These are phyloP conservation scores for Fusarium chlamydosporum DNA, from an alignment of 2,329 filamentous ascomycete genomes.

Conservation along the genomic window DNA sequence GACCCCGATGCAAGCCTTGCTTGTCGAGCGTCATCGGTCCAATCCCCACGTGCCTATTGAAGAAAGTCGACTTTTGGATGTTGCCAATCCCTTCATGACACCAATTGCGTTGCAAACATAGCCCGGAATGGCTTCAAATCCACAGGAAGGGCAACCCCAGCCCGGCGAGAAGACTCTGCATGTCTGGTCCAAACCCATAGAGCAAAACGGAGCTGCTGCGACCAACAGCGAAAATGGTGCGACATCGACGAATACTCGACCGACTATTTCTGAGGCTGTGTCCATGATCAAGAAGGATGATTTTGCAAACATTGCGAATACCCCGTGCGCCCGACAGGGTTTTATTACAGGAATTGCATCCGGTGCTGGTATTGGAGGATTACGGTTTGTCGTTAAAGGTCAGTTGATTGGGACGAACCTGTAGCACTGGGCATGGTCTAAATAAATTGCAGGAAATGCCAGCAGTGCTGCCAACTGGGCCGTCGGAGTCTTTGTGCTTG, in stretches of 20 bases:
- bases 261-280: constrained; percentile 71
- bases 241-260: constrained; percentile 51
- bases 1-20: constrained; percentile 33
- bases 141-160: constrained; percentile 47
- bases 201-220: constrained; percentile 42
- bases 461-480: constrained; percentile 83
- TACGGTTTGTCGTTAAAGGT: constrained; percentile 84
- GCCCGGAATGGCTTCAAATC: constrained; percentile 56
- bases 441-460: constrained; percentile 51
- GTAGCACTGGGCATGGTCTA: constrained; percentile 17
- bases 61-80: constrained; percentile 34
- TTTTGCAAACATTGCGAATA: constrained; percentile 79
- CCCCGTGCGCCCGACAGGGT: constrained; percentile 87
- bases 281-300: constrained; percentile 77
- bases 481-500: constrained; percentile 79
- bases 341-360: constrained; percentile 85
- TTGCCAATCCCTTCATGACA: constrained; percentile 46
- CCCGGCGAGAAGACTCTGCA: constrained; percentile 54
- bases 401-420: constrained; percentile 50
- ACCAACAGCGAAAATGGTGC: constrained; percentile 40
- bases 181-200: constrained; percentile 57
- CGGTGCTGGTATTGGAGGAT: constrained; percentile 80
- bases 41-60: constrained; percentile 43
- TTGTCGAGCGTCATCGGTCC: constrained; percentile 49
- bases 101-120: constrained; percentile 50